Conservation (phyloP, 2,329 filamentous ascomycete genomes). For the Colletotrichum sp. region DNA sequence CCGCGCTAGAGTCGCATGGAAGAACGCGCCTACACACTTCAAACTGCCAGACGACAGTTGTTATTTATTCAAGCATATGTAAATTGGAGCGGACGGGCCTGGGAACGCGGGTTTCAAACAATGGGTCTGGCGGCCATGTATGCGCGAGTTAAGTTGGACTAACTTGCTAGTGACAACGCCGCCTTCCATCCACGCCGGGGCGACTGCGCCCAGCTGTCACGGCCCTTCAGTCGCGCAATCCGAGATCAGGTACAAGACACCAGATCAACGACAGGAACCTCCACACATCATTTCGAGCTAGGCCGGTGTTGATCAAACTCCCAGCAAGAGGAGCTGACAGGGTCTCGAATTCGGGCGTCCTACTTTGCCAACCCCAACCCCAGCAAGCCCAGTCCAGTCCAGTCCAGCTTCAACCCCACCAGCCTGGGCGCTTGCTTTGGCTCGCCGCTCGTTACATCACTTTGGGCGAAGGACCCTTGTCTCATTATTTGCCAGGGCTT, state of each 20-base stretch:
- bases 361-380: conserved; percentile 14
- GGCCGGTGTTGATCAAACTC: conserved; percentile 15
- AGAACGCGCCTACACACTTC: background rate
- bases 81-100: conserved; percentile 1
- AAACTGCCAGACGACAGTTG: background rate
- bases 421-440: conserved; percentile 14
- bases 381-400: background rate
- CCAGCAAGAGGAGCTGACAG: conserved; percentile 3
- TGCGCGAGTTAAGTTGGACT: background rate
- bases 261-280: conserved; percentile 13
- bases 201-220: conserved; percentile 5
- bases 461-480: conserved; percentile 14
- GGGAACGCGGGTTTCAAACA: conserved; percentile 9
- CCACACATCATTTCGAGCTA: conserved; percentile 14
- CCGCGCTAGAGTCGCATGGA: background rate
- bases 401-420: conserved; percentile 3
- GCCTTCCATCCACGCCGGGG: background rate
- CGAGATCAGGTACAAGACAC: conserved; percentile 1
- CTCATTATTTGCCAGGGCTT: conserved; percentile 11
- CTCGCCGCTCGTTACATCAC: conserved; percentile 16
- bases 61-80: background rate
- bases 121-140: background rate
- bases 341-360: background rate
- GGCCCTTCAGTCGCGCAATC: background rate
- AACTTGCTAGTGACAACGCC: conserved; percentile 2